Evolutionary conservation across 176 grass and related monocot genomes (phyloP).

Genomic region (Oryza longistaminata): DNA sequence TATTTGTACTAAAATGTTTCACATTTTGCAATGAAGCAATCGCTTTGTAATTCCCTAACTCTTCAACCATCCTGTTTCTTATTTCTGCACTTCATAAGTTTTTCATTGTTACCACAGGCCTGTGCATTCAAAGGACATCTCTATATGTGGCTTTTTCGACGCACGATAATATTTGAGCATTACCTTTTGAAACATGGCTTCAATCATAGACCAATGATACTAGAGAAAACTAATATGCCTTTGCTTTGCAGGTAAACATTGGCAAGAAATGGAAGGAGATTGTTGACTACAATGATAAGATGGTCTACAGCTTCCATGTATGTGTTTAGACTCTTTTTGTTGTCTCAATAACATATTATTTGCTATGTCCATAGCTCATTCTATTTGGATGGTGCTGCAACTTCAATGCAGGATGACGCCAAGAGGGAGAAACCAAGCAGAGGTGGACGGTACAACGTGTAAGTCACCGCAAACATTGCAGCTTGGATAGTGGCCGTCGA

Average conservation of each 20-base stretch:
- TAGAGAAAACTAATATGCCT: background rate
- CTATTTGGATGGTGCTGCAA: conserved; percentile 9
- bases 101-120: background rate
- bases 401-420: conserved; percentile 66
- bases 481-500: background rate
- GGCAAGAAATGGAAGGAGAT: conserved; percentile 99
- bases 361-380: conserved; percentile 1
- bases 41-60: background rate
- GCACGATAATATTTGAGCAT: background rate
- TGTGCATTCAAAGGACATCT: background rate
- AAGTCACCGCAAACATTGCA: conserved; percentile 7
- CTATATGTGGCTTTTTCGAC: background rate
- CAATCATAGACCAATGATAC: background rate
- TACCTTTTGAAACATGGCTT: background rate
- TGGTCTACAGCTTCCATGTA: conserved; percentile 96
- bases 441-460: conserved; percentile 86
- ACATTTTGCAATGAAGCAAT: background rate
- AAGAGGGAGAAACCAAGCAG: conserved; percentile 86
- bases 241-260: conserved; percentile 74
- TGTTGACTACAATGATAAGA: conserved; percentile 87
- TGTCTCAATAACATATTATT: background rate
- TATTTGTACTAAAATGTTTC: background rate
- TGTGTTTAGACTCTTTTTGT: conserved; percentile 22
- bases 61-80: background rate
- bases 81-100: background rate